These are phyloP conservation scores for Thermothielavioides terrestris DNA, from an alignment of 495 filamentous ascomycete genomes.

Conservation along the genomic window DNA sequence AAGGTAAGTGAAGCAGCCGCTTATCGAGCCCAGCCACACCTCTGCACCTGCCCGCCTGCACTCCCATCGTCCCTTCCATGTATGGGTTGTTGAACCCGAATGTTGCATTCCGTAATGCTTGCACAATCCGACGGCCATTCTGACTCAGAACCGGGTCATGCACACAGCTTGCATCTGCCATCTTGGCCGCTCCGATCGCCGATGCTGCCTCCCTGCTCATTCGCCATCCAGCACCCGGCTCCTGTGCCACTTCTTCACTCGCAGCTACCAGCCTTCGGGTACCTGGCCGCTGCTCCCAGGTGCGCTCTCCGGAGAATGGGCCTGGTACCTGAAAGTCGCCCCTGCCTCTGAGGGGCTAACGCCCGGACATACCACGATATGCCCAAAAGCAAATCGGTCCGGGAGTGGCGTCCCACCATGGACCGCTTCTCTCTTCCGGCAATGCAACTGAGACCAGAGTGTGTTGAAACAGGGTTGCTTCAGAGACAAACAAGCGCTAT, in stretches of 20 bases:
- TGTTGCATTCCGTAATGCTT: not conserved
- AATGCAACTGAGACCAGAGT: not conserved
- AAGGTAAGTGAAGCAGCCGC: too few species aligned
- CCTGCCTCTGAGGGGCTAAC: not conserved
- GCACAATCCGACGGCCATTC: not conserved
- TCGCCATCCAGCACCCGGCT: not conserved
- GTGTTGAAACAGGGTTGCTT: not conserved
- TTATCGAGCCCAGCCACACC: too few species aligned
- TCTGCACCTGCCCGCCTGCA: too few species aligned
- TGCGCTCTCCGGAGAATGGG: conserved; percentile 8
- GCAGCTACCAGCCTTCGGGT: conserved; percentile 5
- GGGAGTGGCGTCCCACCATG: not conserved
- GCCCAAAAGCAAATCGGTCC: not conserved
- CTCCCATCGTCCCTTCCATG: too few species aligned
- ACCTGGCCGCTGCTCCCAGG: conserved; percentile 15
- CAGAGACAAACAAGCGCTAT: not conserved
- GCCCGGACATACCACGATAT: not conserved
- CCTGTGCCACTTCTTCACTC: not conserved
- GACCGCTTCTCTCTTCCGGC: not conserved
- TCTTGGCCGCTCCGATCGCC: not conserved
- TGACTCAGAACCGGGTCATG: not conserved
- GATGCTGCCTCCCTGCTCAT: not conserved
- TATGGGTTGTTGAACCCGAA: not conserved
- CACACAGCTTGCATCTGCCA: not conserved
- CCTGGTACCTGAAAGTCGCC: conserved; percentile 12